phyloP scores from a whole-genome alignment of 2,329 filamentous ascomycete genomes.

The Cercospora beticola region DNA sequence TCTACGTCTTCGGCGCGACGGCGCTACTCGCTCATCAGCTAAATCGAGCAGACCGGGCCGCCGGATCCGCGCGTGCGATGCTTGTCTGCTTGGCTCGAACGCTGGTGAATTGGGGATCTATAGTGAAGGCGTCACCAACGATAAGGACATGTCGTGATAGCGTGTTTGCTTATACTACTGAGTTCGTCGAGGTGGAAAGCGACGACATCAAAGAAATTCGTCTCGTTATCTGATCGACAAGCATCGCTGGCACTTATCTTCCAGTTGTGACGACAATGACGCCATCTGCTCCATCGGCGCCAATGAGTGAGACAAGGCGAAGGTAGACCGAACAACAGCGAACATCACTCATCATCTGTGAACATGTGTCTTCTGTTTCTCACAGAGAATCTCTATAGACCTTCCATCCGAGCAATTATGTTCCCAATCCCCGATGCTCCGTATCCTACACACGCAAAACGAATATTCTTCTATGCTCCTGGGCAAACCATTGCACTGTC shows the following conservation, averaged over 20 bases:
- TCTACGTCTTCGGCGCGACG: conserved; percentile 9
- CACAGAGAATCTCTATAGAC: not conserved
- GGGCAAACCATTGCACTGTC: not conserved
- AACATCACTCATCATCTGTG: not conserved
- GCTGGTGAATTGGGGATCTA: not conserved
- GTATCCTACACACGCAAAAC: not conserved
- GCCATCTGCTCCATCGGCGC: not conserved
- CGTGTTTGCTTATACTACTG: not conserved
- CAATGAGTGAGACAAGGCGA: not conserved
- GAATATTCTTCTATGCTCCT: not conserved
- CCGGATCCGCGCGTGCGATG: not conserved
- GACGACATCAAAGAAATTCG: not conserved
- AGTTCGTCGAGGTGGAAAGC: not conserved
- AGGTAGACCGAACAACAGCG: not conserved
- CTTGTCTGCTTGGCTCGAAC: not conserved
- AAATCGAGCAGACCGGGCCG: conserved; percentile 4
- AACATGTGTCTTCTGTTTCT: not conserved
- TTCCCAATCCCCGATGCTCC: not conserved
- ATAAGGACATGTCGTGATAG: not conserved
- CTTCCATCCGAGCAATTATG: not conserved
- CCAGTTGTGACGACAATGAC: not conserved
- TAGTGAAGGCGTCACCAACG: no score
- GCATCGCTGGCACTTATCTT: not conserved
- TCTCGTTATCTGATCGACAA: not conserved
- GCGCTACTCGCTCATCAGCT: conserved; percentile 2